Evolutionary conservation across 2,329 filamentous ascomycete genomes (phyloP), one percentile per base, ranked within the genome.

Genomic region (Pseudogymnoascus sp.): DNA sequence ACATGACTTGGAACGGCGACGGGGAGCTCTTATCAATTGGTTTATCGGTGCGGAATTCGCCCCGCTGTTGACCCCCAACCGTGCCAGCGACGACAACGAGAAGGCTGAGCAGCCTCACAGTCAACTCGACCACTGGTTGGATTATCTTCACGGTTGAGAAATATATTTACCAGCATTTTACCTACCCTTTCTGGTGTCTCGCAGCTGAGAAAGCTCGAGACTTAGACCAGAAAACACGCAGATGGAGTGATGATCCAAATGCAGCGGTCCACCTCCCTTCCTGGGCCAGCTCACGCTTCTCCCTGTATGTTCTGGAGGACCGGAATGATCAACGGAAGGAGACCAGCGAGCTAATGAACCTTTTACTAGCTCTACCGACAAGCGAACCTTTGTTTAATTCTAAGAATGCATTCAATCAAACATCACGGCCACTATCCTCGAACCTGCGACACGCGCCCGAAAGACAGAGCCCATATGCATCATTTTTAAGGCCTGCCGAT

Each of bases 191-290:
- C 61, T 34, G 60, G 41, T 60, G 43, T 65, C 65, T 66, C 63
- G 65, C 60, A 65, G 64, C 64, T 65, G 64, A 48, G 62, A 61
- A 63, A 65, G 64, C 64, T 65, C 64, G 64, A 51, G 64, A 60
- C 62, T 65, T 31, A 28, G 48, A 28, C 64, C 54, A 63, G 43
- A 57, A 31, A 41, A 34, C 36, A 31, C 62, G 66, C 69, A 72
- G 66, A 74, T 74, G 70, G 70, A 73, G 71, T 64, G 65, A 73
- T 74, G 73, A 74, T 73, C 68, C 66, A 68, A 68, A 74, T 74
- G 72, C 72, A 74, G 69, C 71, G 73, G 67, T 74, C 73, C 65
- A 70, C 73, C 65, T 75, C 73, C 67, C 72, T 73, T 21, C 73
- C 73, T 14, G 73, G 73, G 67, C 72, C 73, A 43, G 69, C 69